Conservation (phyloP, 2,329 filamentous ascomycete genomes). For the Juglanconis oblonga region DNA sequence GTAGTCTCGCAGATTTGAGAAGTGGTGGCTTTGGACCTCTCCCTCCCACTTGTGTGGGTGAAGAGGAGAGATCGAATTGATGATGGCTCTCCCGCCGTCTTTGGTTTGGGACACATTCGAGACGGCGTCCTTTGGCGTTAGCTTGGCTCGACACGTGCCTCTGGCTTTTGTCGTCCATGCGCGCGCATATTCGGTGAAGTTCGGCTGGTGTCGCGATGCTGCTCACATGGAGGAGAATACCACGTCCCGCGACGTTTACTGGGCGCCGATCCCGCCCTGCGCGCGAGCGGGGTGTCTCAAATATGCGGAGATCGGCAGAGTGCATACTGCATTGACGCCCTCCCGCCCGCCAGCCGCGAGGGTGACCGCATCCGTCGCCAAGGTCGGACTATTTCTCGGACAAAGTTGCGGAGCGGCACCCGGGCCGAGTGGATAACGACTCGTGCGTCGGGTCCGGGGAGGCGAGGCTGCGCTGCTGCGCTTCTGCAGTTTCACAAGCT, state of each 20-base stretch:
- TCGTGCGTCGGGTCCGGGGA: background rate
- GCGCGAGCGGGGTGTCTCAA: background rate
- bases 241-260: background rate
- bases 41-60: background rate
- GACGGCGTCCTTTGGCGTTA: background rate
- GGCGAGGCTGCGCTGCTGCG: background rate
- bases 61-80: background rate
- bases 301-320: conserved; percentile 9
- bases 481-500: background rate
- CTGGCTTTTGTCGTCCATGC: too few species aligned
- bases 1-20: background rate
- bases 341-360: background rate
- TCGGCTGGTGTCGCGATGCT: too few species aligned
- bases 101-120: background rate
- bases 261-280: background rate
- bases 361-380: conserved; percentile 11
- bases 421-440: conserved; percentile 13
- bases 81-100: conserved; percentile 4
- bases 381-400: conserved; percentile 16
- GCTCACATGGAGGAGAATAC: too few species aligned
- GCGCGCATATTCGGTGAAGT: too few species aligned
- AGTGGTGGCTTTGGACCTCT: background rate
- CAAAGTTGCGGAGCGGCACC: conserved; percentile 11
- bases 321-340: background rate
- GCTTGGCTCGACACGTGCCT: too few species aligned